Base-by-base conservation (phyloP, 306 rosid genomes). In the Acacia confusa region DNA sequence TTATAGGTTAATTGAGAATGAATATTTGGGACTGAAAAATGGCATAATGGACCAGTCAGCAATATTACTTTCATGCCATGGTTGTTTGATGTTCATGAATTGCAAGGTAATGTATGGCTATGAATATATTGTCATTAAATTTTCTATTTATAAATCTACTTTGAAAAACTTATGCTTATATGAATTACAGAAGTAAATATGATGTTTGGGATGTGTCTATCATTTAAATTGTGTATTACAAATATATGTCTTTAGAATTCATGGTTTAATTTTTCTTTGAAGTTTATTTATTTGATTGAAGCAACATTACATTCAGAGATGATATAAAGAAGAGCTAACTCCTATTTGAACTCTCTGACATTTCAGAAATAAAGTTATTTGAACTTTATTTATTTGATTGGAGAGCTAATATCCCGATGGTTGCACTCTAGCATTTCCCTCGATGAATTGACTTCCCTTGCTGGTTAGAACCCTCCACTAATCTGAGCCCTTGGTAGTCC, bases 1-100 rank as follows among this genome's bases (percentile, higher is more conserved):
- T 43, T 88, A 78, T 70, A 95, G 99, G 93, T 80, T 89, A 86
- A 91, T 95, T 79, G 99, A 95, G 86, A 95, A 95, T 86, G 99
- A 85, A 78, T 95, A 86, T 86, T 85, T 91, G 94, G 98, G 99
- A 82, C 87, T 95, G 87, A 90, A 88, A 85, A 95, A 95, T 85
- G 99, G 99, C 81, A 92, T 95, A 85, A 87, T 95, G 92, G 99
- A 95, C 84, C 99, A 95, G 80, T 93, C 99, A 72, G 99, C 98
- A 61, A 92, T 95, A 84, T 85, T 95, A 82, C 99, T 95, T 81
- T 95, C 99, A 73, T 86, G 86, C 74, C 82, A 78, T 84, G 98
- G 96, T 69, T 87, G 96, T 82, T 91, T 95, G 82, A 85, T 94
- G 89, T 90, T 90, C 91, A 95, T 95, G 99, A 87, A 95, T 88